Evolutionary conservation across 2,329 filamentous ascomycete genomes (phyloP), one percentile per base, ranked within the genome.

Genomic region (Metarhizium brunneum): DNA sequence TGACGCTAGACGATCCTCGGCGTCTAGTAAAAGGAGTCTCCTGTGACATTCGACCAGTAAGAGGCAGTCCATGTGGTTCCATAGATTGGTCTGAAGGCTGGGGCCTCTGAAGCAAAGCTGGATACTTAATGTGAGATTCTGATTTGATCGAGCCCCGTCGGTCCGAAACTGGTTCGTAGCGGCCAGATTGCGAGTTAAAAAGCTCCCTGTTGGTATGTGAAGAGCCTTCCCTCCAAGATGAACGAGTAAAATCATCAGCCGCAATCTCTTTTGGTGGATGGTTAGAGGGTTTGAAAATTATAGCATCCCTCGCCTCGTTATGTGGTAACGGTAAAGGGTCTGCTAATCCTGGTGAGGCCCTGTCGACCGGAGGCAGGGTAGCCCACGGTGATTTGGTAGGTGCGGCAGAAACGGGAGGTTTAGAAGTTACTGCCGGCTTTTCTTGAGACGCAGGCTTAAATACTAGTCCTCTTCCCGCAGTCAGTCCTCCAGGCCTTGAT

Each of bases 381-480:
- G 92, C 92, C 92, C 92, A 97, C 4, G 92, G 92, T 4, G 92
- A 96, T 67, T 95, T 96, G 30, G 85, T 81, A 0, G 90, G 87
- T 1, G 84, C 79, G 8, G 86, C 81, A 4, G 81, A 78, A 2
- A 78, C 77, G 1, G 85, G 82, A 16, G 86, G 85, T 65, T 91
- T 92, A 8, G 87, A 80, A 47, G 90, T 85, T 4, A 90, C 71
- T 0, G 85, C 86, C 36, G 86, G 85, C 67, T 88, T 90, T 54
- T 90, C 87, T 10, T 81, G 75, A 5, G 81, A 70, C 13, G 71
- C 81, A 42, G 81, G 82, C 65, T 88, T 89, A 36, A 88, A 71
- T 2, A 88, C 76, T 45, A 89, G 68, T 4, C 83, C 82, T 64
- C 83, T 85, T 14, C 79, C 79, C 42, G 79, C 78, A 0, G 76